Conservation (phyloP, 306 rosid genomes). For the Spatholobus suberectus region DNA sequence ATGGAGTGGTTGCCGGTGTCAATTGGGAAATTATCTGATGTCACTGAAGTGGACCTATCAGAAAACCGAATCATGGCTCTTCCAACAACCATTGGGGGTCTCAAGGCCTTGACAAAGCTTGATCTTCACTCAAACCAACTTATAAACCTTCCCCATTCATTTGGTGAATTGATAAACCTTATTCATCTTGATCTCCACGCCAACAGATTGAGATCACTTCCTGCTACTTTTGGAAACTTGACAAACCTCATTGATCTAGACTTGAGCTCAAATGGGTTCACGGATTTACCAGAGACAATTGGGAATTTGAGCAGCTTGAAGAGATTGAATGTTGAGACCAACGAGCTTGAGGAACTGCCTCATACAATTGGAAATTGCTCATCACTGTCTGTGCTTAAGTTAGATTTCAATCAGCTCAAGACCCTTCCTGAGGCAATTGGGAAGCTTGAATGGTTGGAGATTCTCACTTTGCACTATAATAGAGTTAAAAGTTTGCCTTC, state of each 20-base stretch:
- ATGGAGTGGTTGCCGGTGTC: constrained; percentile 90
- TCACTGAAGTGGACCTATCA: constrained; percentile 73
- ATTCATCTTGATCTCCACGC: constrained; percentile 79
- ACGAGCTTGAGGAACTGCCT: constrained; percentile 84
- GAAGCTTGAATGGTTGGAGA: constrained; percentile 73
- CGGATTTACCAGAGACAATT: constrained; percentile 64
- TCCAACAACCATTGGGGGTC: constrained; percentile 71
- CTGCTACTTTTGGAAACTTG: constrained; percentile 73
- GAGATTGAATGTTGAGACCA: constrained; percentile 69
- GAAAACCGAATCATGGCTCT: constrained; percentile 91
- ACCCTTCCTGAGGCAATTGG: constrained; percentile 95
- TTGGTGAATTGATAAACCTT: constrained; percentile 81
- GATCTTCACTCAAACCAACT: constrained; percentile 90
- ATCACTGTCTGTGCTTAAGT: constrained; percentile 60
- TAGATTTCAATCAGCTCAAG: constrained; percentile 83
- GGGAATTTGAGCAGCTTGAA: constrained; percentile 74
- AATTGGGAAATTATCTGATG: constrained; percentile 75
- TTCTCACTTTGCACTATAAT: constrained; percentile 81
- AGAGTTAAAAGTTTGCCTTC: constrained; percentile 78
- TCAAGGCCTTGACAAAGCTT: constrained; percentile 76
- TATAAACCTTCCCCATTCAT: constrained; percentile 80
- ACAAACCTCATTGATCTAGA: constrained; percentile 70
- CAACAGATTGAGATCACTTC: constrained; percentile 76
- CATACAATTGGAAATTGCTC: constrained; percentile 79
- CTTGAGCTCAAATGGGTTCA: constrained; percentile 75